phyloP scores from a whole-genome alignment of 306 rosid genomes.

The Clitoria ternatea region DNA sequence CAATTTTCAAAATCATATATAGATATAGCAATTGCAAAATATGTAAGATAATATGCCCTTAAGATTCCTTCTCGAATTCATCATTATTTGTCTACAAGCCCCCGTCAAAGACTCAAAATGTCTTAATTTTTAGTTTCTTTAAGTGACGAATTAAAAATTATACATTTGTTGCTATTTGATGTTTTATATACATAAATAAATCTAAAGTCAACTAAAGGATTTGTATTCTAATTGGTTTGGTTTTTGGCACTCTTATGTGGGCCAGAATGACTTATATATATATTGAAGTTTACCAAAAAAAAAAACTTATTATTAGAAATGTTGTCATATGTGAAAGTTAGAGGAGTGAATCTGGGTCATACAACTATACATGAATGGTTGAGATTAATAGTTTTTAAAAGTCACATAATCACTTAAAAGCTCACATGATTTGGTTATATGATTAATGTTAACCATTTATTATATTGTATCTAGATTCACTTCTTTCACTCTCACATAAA shows the following conservation, averaged over 20 bases:
- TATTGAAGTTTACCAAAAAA: too few species aligned
- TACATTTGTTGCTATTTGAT: background rate
- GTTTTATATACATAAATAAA: background rate
- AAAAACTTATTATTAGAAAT: too few species aligned
- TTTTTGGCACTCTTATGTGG: background rate
- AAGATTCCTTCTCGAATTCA: background rate
- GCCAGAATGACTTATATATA: background rate
- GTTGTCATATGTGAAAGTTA: too few species aligned
- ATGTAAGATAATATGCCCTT: constrained; percentile 2
- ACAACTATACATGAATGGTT: too few species aligned
- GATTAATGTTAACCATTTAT: too few species aligned
- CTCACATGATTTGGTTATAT: too few species aligned
- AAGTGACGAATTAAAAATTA: background rate
- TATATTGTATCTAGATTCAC: too few species aligned
- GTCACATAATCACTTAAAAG: too few species aligned
- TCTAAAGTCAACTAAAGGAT: background rate
- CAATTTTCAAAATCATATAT: background rate
- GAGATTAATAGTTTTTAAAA: too few species aligned
- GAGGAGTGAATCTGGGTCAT: too few species aligned
- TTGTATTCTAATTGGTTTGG: background rate
- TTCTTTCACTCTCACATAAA: too few species aligned
- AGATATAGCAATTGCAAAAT: background rate
- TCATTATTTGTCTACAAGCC: background rate
- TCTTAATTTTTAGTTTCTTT: background rate
- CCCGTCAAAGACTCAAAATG: background rate